Evolutionary conservation across 768 basidiomycete genomes (phyloP).

Genomic region (Leccinum arenicola): DNA sequence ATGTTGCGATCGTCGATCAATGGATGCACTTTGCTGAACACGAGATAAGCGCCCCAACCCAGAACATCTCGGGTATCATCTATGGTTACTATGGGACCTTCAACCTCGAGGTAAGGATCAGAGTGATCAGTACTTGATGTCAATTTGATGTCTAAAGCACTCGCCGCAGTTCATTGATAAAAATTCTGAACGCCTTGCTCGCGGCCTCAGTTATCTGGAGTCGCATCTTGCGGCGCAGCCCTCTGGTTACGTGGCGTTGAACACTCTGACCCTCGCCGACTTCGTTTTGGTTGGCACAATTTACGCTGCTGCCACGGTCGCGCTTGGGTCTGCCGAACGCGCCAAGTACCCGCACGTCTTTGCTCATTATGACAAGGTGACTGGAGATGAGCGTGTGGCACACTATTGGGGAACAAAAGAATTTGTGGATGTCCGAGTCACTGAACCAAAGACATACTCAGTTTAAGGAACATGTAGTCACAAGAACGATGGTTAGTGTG

Average conservation of each 20-base stretch:
- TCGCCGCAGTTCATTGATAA: not conserved
- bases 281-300: constrained; percentile 14
- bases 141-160: not conserved
- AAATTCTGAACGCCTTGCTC: not conserved
- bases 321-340: constrained; percentile 15
- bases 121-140: too few relatives aligned
- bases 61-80: constrained; percentile 1
- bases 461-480: not conserved
- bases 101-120: constrained; percentile 5
- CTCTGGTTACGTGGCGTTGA: constrained; percentile 13
- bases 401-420: constrained; percentile 10
- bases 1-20: constrained; percentile 11
- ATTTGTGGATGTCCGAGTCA: constrained; percentile 8
- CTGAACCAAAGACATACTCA: not conserved
- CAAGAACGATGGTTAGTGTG: not conserved
- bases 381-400: constrained; percentile 11
- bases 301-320: not conserved
- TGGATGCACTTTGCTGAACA: constrained; percentile 15
- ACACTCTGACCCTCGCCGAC: constrained; percentile 19
- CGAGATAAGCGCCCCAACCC: constrained; percentile 6
- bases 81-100: constrained; percentile 5
- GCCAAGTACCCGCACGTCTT: constrained; percentile 17
- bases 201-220: constrained; percentile 15
- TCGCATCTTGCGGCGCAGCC: constrained; percentile 5
- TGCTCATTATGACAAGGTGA: constrained; percentile 19